Percentiles rank a stretch among this genome's conserved stretches.
These are phyloP conservation scores for Mortierella hygrophila DNA, from an alignment of 192 early-diverging fungal species.

Conservation along the genomic window DNA sequence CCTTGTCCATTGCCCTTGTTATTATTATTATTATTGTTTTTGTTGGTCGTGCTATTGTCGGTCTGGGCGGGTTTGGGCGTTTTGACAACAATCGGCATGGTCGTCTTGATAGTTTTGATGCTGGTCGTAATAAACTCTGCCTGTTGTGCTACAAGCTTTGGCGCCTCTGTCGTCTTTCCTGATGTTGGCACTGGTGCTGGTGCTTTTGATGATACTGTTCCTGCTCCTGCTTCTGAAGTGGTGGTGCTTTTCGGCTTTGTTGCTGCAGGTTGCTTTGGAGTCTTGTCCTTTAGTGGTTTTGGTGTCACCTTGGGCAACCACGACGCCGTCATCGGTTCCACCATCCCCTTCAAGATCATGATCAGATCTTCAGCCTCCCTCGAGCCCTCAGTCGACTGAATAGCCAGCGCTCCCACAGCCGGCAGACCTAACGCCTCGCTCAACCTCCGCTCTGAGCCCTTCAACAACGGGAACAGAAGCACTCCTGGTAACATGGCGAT, in stretches of 20 bases:
- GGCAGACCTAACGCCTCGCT: slow-evolving; percentile 33
- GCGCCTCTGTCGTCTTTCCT: background rate
- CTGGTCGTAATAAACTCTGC: slow-evolving; percentile 25
- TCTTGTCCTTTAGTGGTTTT: background rate
- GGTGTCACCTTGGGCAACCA: slow-evolving; percentile 40
- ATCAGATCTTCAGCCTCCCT: slow-evolving; percentile 29
- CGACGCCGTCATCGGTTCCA: slow-evolving; percentile 36
- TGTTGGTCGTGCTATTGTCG: slow-evolving; percentile 11
- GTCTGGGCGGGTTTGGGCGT: slow-evolving; percentile 4
- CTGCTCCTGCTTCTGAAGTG: background rate
- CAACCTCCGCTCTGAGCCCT: slow-evolving; percentile 27
- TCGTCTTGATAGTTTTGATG: slow-evolving; percentile 38
- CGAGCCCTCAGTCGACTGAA: slow-evolving; percentile 14
- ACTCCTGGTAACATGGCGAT: slow-evolving; percentile 40
- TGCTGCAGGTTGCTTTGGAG: background rate
- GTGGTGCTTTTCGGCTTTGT: background rate
- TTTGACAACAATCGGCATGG: slow-evolving; percentile 45
- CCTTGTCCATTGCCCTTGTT: background rate
- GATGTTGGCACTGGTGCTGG: background rate
- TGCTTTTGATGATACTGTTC: slow-evolving; percentile 4
- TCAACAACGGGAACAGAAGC: slow-evolving; percentile 29
- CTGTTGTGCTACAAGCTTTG: background rate
- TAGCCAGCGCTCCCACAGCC: slow-evolving; percentile 40
- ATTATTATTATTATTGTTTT: slow-evolving; percentile 11
- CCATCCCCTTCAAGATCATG: slow-evolving; percentile 35